Evolutionary conservation across 129 eudicot species (phyloP).

Genomic region (Solidago caesia): DNA sequence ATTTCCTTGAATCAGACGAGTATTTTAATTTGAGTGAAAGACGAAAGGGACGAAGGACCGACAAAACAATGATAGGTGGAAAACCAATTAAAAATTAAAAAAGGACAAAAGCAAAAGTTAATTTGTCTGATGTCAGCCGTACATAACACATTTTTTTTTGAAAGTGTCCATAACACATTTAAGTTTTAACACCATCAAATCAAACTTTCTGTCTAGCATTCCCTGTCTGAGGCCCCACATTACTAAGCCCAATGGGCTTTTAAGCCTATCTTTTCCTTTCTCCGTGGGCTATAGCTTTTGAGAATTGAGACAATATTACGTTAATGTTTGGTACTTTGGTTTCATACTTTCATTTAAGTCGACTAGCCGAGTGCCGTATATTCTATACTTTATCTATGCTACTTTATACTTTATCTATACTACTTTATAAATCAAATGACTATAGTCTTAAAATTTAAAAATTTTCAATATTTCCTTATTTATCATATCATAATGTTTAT

Average conservation of each 20-base stretch:
- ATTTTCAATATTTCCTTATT: too few species aligned
- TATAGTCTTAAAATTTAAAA: too few species aligned
- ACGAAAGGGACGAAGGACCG: not conserved
- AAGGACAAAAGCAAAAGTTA: constrained; percentile 11
- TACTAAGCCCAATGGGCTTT: constrained; percentile 1
- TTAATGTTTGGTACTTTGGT: too few species aligned
- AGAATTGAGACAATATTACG: not conserved
- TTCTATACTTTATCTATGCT: too few species aligned
- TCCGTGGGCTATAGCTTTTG: not conserved
- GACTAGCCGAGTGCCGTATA: too few species aligned
- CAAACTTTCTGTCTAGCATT: not conserved
- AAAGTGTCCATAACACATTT: constrained; percentile 9
- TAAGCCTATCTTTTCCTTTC: not conserved
- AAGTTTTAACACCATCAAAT: constrained; percentile 13
- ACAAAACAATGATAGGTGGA: constrained; percentile 8
- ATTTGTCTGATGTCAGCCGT: not conserved
- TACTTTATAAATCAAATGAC: too few species aligned
- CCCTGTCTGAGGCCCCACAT: not conserved
- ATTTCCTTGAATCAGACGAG: too few species aligned
- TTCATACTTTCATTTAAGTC: too few species aligned
- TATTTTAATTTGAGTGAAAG: too few species aligned
- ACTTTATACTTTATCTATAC: too few species aligned
- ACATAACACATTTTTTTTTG: constrained; percentile 13
- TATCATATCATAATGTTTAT: too few species aligned
- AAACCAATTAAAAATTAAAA: not conserved